Evolutionary conservation across 2,329 filamentous ascomycete species (phyloP).

Genomic region (Pseudogymnoascus sp.): DNA sequence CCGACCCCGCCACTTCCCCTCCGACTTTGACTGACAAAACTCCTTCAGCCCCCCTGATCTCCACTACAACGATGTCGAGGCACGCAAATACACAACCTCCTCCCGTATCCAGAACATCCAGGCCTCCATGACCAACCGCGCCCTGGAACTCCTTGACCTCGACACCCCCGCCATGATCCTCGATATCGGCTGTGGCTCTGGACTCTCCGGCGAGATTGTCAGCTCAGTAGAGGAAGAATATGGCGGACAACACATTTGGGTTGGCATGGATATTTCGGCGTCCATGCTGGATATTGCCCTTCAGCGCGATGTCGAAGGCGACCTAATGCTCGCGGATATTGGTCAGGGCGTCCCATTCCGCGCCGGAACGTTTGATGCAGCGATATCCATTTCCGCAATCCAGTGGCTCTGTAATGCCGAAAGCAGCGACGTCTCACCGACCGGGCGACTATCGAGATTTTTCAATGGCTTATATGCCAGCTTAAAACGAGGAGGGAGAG

Average conservation of each 20-base stretch:
- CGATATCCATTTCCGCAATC: slow-evolving; percentile 90
- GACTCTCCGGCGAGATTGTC: slow-evolving; percentile 88
- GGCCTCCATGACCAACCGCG: slow-evolving; percentile 85
- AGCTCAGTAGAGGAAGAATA: slow-evolving; percentile 59
- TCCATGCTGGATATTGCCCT: slow-evolving; percentile 97
- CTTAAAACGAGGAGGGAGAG: slow-evolving; percentile 72
- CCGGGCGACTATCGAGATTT: slow-evolving; percentile 71
- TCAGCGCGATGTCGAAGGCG: slow-evolving; percentile 84
- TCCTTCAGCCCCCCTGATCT: slow-evolving; percentile 73
- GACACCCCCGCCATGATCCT: slow-evolving; percentile 75
- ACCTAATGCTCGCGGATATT: slow-evolving; percentile 89
- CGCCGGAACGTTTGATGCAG: slow-evolving; percentile 85
- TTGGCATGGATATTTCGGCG: slow-evolving; percentile 92
- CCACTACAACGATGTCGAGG: slow-evolving; percentile 93
- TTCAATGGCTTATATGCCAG: slow-evolving; percentile 88
- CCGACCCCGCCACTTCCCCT: slow-evolving; percentile 14
- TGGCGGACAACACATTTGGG: slow-evolving; percentile 83
- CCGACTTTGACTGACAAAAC: slow-evolving; percentile 21
- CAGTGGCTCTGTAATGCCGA: slow-evolving; percentile 99
- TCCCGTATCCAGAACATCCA: slow-evolving; percentile 95
- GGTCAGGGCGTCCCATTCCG: slow-evolving; percentile 93
- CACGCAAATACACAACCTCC: slow-evolving; percentile 93
- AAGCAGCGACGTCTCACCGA: slow-evolving; percentile 70
- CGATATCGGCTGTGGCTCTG: slow-evolving; percentile 93
- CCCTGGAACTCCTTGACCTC: slow-evolving; percentile 83